These are phyloP conservation scores for Gonapodya prolifera DNA, from an alignment of 192 early-diverging fungal genomes.

Conservation along the genomic window DNA sequence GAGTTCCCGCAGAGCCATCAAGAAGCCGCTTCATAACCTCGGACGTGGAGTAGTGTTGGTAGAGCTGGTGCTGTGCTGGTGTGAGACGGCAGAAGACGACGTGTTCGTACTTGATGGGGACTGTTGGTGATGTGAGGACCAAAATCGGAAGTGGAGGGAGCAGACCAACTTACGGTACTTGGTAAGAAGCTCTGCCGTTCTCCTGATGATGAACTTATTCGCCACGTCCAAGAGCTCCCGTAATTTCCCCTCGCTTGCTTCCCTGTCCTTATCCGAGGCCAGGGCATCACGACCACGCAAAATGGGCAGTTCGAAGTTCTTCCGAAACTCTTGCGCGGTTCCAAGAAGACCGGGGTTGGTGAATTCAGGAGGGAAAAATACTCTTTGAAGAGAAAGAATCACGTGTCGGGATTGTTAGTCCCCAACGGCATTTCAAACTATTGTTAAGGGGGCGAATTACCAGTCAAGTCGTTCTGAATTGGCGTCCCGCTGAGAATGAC, in stretches of 20 bases:
- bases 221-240: slow-evolving; percentile 72
- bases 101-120: slow-evolving; percentile 95
- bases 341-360: slow-evolving; percentile 89
- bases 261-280: slow-evolving; percentile 65
- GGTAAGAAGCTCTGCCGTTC: slow-evolving; percentile 89
- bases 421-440: not conserved
- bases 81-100: slow-evolving; percentile 90
- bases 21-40: slow-evolving; percentile 55
- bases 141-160: no score
- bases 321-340: slow-evolving; percentile 74
- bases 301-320: slow-evolving; percentile 89
- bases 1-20: slow-evolving; percentile 42
- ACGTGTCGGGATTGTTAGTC: no score
- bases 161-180: slow-evolving; percentile 82
- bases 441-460: slow-evolving; percentile 91
- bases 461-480: slow-evolving; percentile 57
- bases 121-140: slow-evolving; percentile 27
- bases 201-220: slow-evolving; percentile 91
- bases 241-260: slow-evolving; percentile 73
- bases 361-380: slow-evolving; percentile 94
- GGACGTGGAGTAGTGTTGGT: slow-evolving; percentile 61
- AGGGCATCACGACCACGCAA: slow-evolving; percentile 81
- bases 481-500: slow-evolving; percentile 97
- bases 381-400: slow-evolving; percentile 65
- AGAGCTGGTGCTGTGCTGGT: slow-evolving; percentile 62